Evolutionary conservation across 768 basidiomycete species (phyloP), one percentile per base, ranked within the genome.

Genomic region (Tylopilus plumbeoviolaceoides): DNA sequence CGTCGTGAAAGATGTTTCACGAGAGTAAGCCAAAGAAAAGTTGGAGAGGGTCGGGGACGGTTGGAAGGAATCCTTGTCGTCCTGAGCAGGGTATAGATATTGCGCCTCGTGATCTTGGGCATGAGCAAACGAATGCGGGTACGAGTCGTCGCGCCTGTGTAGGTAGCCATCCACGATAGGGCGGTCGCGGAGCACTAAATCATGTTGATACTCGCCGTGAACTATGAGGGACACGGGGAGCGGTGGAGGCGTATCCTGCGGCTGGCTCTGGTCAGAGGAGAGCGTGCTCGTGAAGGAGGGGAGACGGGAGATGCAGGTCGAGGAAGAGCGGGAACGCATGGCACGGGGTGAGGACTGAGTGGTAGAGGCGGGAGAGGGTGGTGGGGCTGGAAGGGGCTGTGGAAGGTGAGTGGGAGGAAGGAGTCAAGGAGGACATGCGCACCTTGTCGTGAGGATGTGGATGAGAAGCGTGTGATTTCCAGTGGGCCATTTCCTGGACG

Each of bases 401-500:
- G 18, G 4, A 8, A 14, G 1, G 40, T 62, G 6, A 65, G 59
- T 1, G 38, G 17, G n/a, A 6, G 28, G 0, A 17, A 8, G 20
- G 20, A 1, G 15, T 4, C 4, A 9, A 7, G 5, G 7, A 39
- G 9, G 2, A 1, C 18, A 23, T 3, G 0, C n/a, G 3, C 7
- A 70, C 54, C 62, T 61, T 53, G 55, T 59, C 54, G 35, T 31
- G 53, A 2, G 36, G 8, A 45, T 21, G 33, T 1, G 58, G 48
- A 0, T 35, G 45, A 3, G 39, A 27, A 0, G 47, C 39, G 2
- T 59, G 48, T 1, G 62, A 53, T 18, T 64, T 62, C 56, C 59
- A 69, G 30, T 59, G 62, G 0, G 63, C 58, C 71, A 72, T 72
- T 56, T 72, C 69, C 30, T 67, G 70, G 4, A 72, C 62, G 53